Base-by-base conservation (phyloP, 495 filamentous ascomycete genomes). In the Xylaria grammica region DNA sequence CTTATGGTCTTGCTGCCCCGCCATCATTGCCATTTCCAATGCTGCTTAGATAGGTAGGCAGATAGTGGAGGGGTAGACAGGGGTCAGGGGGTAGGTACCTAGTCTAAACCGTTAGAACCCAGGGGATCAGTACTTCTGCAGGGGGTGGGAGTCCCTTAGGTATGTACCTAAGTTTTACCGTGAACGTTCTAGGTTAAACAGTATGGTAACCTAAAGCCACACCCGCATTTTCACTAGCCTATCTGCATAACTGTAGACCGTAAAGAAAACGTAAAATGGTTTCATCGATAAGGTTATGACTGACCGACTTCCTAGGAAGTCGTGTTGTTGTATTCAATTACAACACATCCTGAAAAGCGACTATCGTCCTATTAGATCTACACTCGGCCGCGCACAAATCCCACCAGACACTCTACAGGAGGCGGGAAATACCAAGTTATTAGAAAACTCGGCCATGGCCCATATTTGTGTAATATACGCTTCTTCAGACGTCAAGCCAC, bases 361-460 rank as follows among this genome's bases (percentile, higher is more conserved):
- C n/a, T 45, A 15, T 45, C 15, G n/a, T n/a, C 13, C 17, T n/a
- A 45, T 45, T 45, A 45, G 57, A 65, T 27, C 63, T 45, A 4
- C 42, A 45, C 42, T 45, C 42, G 42, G 42, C 20, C 42, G 42
- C 64, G 40, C 61, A 38, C 38, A 56, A 42, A 57, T 50, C 60
- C 53, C n/a, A 45, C 6, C 42, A 45, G 42, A 45, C 70, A 74
- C 62, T 26, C 10, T 27, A 1, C 48, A 45, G 67, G 65, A 52
- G 61, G 69, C 22, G 20, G 59, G 10, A 60, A 70, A 52, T 84
- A 83, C 65, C 63, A 49, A 8, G 77, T 82, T 62, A 69, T 74
- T 10, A 77, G 81, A 65, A 84, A 83, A 49, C 70, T 84, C n/a
- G 81, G 78, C 0, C 81, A 72, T 56, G 78, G 80, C 13, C 74